Conservation (phyloP, 495 filamentous ascomycete genomes). For the Coniosporium apollinis region DNA sequence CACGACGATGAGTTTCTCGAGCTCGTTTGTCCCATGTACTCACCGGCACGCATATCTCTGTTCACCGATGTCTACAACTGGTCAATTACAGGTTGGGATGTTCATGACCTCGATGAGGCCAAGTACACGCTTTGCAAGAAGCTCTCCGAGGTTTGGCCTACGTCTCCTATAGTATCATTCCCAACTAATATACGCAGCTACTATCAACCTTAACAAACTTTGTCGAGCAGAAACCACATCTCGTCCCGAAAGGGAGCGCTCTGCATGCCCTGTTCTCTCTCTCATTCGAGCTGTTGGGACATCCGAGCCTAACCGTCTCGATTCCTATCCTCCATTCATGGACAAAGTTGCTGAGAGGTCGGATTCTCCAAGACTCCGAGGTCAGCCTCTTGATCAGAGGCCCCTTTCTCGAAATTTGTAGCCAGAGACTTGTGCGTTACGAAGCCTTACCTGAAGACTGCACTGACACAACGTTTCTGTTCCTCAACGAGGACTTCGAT, state of each 20-base stretch:
- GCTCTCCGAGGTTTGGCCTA: slow-evolving; percentile 59
- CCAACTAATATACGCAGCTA: slow-evolving; percentile 33
- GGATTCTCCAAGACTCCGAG: slow-evolving; percentile 44
- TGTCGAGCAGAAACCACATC: slow-evolving; percentile 55
- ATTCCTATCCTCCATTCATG: slow-evolving; percentile 84
- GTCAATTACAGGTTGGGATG: slow-evolving; percentile 63
- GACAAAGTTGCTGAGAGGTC: slow-evolving; percentile 59
- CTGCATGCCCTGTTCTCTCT: slow-evolving; percentile 64
- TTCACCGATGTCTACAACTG: slow-evolving; percentile 64
- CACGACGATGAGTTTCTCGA: slow-evolving; percentile 63
- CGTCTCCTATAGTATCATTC: not conserved
- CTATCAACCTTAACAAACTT: slow-evolving; percentile 70
- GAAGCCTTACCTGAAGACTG: slow-evolving; percentile 68
- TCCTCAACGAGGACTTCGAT: slow-evolving; percentile 84
- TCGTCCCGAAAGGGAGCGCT: slow-evolving; percentile 43
- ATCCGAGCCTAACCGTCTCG: slow-evolving; percentile 76
- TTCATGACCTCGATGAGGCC: slow-evolving; percentile 68
- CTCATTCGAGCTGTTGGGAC: slow-evolving; percentile 60
- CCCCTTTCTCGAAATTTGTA: slow-evolving; percentile 63
- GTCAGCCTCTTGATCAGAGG: slow-evolving; percentile 54
- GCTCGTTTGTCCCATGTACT: slow-evolving; percentile 65
- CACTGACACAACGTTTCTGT: slow-evolving; percentile 59
- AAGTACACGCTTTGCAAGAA: slow-evolving; percentile 87
- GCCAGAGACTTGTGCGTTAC: slow-evolving; percentile 60
- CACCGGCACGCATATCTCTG: slow-evolving; percentile 48